Base-by-base conservation (phyloP, 345 rosid genomes). In the Brassica carinata region DNA sequence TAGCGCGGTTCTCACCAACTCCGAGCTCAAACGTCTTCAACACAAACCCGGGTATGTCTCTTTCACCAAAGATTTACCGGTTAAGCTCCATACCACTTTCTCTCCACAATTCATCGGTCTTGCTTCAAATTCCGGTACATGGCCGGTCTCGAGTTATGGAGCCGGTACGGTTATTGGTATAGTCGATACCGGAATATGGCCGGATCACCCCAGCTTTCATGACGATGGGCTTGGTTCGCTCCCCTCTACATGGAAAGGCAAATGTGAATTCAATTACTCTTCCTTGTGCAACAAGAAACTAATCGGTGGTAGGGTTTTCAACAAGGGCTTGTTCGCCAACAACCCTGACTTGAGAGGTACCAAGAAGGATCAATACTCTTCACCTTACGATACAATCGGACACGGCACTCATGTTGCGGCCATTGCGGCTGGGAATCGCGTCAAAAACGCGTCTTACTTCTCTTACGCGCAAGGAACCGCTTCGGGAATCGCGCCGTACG, bases 401-500 rank as follows among this genome's bases (percentile, higher is more conserved):
- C 91, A 88, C 10, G 91, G 91, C 17, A 88, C 90, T n/a, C 87
- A 87, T 72, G 84, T 85, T 5, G 84, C 87, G 1, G 83, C 83
- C 40, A 87, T 82, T 2, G 91, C 90, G 23, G 90, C 88, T 40
- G 88, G 88, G 1, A 78, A 83, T n/a, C 40, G 15, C 29, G 86
- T 84, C 14, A 71, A 66, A 2, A 73, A 80, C 65, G 90, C 87
- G 1, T 85, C 85, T 75, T 77, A 78, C 64, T 78, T 83, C 59
- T 87, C 87, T 11, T 84, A 84, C 36, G 90, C 88, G 0, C 73
- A 76, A 57, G 89, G 89, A 17, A 85, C 74, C 7, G 91, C 88
- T 1, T 79, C 86, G 29, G 88, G 88, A 17, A 74, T 83, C 66
- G 91, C 90, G 5, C 82, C 86, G 0, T 34, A 65, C 19, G 84